Conservation (phyloP, 2,329 filamentous ascomycete species). For the Ophiostoma piceae region DNA sequence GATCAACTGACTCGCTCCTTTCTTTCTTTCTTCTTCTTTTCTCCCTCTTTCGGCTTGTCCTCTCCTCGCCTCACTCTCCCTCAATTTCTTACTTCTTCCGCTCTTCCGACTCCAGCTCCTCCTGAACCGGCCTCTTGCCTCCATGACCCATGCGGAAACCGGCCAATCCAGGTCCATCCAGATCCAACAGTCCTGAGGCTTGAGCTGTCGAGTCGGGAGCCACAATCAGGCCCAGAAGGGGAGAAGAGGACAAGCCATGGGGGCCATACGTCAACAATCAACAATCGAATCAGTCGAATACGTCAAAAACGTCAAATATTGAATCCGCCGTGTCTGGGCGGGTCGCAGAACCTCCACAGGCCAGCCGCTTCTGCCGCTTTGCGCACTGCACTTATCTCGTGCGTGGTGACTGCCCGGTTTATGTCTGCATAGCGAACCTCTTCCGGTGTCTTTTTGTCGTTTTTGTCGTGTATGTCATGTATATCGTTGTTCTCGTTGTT, state of each 20-base stretch:
- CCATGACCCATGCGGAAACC: background rate
- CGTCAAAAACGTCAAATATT: slow-evolving; percentile 45
- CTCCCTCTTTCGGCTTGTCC: background rate
- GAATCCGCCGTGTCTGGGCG: slow-evolving; percentile 48
- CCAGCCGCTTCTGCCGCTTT: slow-evolving; percentile 65
- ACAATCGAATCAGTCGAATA: slow-evolving; percentile 34
- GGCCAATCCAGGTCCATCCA: background rate
- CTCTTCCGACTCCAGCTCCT: background rate
- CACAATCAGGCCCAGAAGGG: background rate
- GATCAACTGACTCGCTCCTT: background rate
- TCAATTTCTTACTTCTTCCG: no score
- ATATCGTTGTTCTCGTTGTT: slow-evolving; percentile 37
- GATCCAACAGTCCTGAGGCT: background rate
- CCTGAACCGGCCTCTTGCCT: background rate
- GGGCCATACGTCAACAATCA: background rate
- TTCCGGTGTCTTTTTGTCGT: background rate
- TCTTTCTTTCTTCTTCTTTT: background rate
- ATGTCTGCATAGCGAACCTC: slow-evolving; percentile 66
- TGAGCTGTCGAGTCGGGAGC: background rate
- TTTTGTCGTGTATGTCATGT: slow-evolving; percentile 33
- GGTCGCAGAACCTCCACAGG: slow-evolving; percentile 73
- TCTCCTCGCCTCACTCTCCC: background rate
- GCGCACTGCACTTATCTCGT: slow-evolving; percentile 62
- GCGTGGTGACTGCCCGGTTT: slow-evolving; percentile 61
- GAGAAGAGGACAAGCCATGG: background rate